Evolutionary conservation across 2,329 filamentous ascomycete species (phyloP).

Genomic region (Pseudomassariella vexata): DNA sequence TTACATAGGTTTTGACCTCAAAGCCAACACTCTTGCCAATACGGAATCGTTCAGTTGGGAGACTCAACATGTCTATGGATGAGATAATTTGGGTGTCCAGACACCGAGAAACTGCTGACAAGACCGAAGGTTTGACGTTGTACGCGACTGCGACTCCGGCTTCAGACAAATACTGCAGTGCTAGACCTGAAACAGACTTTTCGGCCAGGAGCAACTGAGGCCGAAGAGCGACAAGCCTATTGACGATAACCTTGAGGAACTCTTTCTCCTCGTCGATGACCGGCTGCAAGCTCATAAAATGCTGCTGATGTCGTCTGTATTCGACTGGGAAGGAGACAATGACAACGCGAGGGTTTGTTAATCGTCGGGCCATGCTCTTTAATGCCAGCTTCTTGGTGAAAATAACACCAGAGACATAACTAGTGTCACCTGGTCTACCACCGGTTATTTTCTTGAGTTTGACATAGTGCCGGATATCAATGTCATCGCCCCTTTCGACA

Average conservation of each 20-base stretch:
- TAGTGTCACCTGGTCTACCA: slow-evolving; percentile 81
- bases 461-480: slow-evolving; percentile 95
- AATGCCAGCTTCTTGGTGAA: slow-evolving; percentile 96
- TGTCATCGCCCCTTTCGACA: slow-evolving; percentile 83
- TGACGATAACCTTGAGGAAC: slow-evolving; percentile 85
- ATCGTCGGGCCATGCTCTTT: slow-evolving; percentile 90
- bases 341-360: slow-evolving; percentile 77
- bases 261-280: slow-evolving; percentile 96
- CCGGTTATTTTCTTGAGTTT: slow-evolving; percentile 96
- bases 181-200: slow-evolving; percentile 85
- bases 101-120: slow-evolving; percentile 90
- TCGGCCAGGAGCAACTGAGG: slow-evolving; percentile 88
- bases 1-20: slow-evolving; percentile 92
- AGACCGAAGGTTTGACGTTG: slow-evolving; percentile 93
- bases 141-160: slow-evolving; percentile 90
- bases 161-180: slow-evolving; percentile 80
- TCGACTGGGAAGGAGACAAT: slow-evolving; percentile 95
- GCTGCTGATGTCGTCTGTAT: slow-evolving; percentile 85
- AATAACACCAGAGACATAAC: slow-evolving; percentile 94
- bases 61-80: slow-evolving; percentile 85
- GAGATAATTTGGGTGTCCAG: slow-evolving; percentile 90
- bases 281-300: slow-evolving; percentile 97
- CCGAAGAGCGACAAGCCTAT: slow-evolving; percentile 77
- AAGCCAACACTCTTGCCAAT: slow-evolving; percentile 81
- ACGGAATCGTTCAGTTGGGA: slow-evolving; percentile 60